phyloP scores from a whole-genome alignment of 179 eudicot species.

The Corrigiola litoralis region DNA sequence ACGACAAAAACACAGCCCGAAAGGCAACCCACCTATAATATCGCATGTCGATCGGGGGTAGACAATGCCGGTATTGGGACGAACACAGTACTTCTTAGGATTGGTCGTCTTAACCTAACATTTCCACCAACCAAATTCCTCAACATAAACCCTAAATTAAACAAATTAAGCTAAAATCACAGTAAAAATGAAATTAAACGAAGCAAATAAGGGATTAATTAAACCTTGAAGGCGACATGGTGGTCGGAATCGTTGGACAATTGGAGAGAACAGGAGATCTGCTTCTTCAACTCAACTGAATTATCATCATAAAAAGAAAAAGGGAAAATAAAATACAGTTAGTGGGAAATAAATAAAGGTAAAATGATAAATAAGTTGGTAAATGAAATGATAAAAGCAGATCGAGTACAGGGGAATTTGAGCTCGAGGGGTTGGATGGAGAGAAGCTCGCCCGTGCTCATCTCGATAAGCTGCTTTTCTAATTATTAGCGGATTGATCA shows the following conservation, averaged over 20 bases:
- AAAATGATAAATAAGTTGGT: background rate
- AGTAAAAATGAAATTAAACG: background rate
- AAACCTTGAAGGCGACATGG: constrained; percentile 76
- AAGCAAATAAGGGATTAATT: background rate
- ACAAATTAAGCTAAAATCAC: background rate
- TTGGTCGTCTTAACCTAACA: constrained; percentile 67
- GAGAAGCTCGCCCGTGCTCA: constrained; percentile 77
- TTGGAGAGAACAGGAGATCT: constrained; percentile 58
- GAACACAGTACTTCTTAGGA: constrained; percentile 81
- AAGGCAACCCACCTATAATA: constrained; percentile 47
- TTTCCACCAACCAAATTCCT: background rate
- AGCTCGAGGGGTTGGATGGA: constrained; percentile 63
- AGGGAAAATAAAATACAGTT: background rate
- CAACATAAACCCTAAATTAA: background rate
- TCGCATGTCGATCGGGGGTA: constrained; percentile 59
- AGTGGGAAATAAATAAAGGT: background rate
- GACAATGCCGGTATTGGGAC: constrained; percentile 69
- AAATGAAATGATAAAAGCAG: background rate
- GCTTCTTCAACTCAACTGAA: constrained; percentile 70
- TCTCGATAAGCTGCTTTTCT: too few relatives aligned
- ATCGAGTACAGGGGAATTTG: constrained; percentile 45
- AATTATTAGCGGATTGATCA: too few relatives aligned
- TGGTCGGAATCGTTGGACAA: constrained; percentile 53
- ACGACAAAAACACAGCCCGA: background rate
- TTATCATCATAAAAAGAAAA: constrained; percentile 8